A percentile compares a stretch with the other conserved stretches of the same genome.
phyloP scores from a whole-genome alignment of 257 asterid species.

The Misopates orontium region DNA sequence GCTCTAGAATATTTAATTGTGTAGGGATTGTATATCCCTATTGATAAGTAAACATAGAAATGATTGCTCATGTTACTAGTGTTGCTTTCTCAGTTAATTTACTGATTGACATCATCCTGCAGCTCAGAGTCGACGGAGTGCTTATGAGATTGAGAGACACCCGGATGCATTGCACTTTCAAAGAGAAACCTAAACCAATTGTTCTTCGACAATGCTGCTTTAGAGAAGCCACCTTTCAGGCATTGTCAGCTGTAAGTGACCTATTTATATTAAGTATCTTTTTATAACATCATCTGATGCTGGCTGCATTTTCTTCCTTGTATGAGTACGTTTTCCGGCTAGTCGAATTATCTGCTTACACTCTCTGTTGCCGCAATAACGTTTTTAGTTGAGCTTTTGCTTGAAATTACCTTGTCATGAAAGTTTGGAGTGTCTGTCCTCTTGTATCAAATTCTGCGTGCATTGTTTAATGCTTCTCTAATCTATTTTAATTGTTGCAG shows the following conservation, averaged over 20 bases:
- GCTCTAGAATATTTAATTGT: conserved; percentile 19
- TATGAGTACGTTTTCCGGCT: background rate
- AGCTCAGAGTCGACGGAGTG: conserved; percentile 99
- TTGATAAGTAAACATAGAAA: conserved; percentile 10
- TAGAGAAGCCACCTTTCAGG: conserved; percentile 80
- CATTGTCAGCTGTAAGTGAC: conserved; percentile 60
- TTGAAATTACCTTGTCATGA: no score
- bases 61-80: conserved; percentile 19
- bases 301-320: background rate
- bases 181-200: conserved; percentile 48
- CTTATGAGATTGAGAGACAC: conserved; percentile 97
- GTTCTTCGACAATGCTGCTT: conserved; percentile 90
- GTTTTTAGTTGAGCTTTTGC: conserved; percentile 1
- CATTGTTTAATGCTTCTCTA: background rate
- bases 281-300: background rate
- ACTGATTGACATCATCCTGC: conserved; percentile 32
- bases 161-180: conserved; percentile 81
- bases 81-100: conserved; percentile 27
- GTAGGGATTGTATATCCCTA: conserved; percentile 9
- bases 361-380: conserved; percentile 14
- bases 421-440: background rate
- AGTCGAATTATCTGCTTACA: conserved; percentile 21
- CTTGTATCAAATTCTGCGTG: conserved; percentile 4
- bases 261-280: conserved; percentile 13
- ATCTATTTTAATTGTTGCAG: conserved; percentile 48